These are phyloP conservation scores for Colletotrichum karsti DNA, from an alignment of 2,329 filamentous ascomycete genomes.

Conservation along the genomic window DNA sequence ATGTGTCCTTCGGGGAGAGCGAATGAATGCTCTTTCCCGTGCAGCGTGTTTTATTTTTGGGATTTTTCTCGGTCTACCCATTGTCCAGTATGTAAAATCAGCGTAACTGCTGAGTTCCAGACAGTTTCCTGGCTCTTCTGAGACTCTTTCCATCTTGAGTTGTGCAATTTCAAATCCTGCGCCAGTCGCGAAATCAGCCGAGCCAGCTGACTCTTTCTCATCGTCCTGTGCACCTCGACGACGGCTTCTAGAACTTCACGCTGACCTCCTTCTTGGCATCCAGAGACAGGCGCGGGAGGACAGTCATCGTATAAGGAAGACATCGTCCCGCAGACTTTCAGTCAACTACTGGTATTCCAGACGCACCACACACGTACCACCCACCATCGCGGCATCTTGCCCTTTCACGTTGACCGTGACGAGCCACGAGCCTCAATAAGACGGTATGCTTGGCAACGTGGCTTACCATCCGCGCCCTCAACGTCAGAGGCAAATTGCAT, in stretches of 20 bases:
- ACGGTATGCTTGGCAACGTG: neutral
- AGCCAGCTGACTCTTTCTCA: neutral
- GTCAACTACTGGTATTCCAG: neutral
- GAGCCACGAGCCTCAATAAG: neutral
- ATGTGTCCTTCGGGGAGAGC: neutral
- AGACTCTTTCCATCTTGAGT: neutral
- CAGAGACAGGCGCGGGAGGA: neutral
- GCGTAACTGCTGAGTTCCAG: neutral
- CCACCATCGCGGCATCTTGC: neutral
- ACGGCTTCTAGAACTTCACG: neutral
- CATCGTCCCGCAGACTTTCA: neutral
- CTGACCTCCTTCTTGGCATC: neutral
- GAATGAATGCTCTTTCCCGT: neutral
- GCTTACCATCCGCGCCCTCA: neutral
- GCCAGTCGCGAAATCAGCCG: neutral
- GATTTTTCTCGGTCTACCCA: neutral
- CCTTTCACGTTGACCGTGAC: neutral
- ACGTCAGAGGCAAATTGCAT: slow-evolving; percentile 3
- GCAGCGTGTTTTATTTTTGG: neutral
- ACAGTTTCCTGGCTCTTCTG: neutral
- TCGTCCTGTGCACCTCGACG: neutral
- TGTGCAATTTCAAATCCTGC: neutral
- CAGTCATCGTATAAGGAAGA: neutral
- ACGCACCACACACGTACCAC: slow-evolving; percentile 1
- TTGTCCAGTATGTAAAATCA: neutral